Base-by-base conservation (phyloP, 2,329 filamentous ascomycete species). In the Aureobasidium sp. region DNA sequence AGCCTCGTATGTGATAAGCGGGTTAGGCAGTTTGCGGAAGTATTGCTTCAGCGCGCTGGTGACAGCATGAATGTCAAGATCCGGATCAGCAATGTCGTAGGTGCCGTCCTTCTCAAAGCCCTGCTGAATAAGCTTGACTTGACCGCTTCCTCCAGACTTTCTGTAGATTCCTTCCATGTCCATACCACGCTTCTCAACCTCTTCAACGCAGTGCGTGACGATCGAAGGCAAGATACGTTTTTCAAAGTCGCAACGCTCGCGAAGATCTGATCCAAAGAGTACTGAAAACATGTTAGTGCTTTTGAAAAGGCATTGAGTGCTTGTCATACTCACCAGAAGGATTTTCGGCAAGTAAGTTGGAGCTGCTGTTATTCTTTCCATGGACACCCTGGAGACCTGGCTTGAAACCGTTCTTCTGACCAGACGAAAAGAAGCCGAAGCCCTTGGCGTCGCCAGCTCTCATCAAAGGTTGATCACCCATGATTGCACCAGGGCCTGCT, bases 41-140 rank as follows among this genome's bases (percentile, higher is more conserved):
- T 97, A 99, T 74, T 97, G 93, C 78, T 99, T 99, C 68, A 99
- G 76, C 21, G 93, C 89, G 70, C 90, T 96, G 1, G 94, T 97
- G 60, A 99, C 90, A 13, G 94, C 90, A 60, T 95, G 95, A 64
- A 99, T 97, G 72, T 99, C 94, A 59, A 97, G 81, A 66, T 90
- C 88, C 0, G 90, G 89, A 68, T 97, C 94, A 3, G 91, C 95
- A 61, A 99, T 95, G 71, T 97, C 93, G 70, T 85, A 94, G 69
- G 93, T 89, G 62, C 66, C 63, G 62, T 84, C 87, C 72, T 86
- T 87, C 73, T 96, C 92, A 71, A 99, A 97, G 13, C 92, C 91
- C 66, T 92, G 89, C 69, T 93, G 90, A 67, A 99, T 89, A 69
- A 84, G 81, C 73, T 95, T 95, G 71, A 96, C 88, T 72, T 95